A percentile compares a stretch with the other conserved stretches of the same genome.
These are phyloP conservation scores for Russula griseocarnosa DNA, from an alignment of 768 basidiomycete species.

Conservation along the genomic window DNA sequence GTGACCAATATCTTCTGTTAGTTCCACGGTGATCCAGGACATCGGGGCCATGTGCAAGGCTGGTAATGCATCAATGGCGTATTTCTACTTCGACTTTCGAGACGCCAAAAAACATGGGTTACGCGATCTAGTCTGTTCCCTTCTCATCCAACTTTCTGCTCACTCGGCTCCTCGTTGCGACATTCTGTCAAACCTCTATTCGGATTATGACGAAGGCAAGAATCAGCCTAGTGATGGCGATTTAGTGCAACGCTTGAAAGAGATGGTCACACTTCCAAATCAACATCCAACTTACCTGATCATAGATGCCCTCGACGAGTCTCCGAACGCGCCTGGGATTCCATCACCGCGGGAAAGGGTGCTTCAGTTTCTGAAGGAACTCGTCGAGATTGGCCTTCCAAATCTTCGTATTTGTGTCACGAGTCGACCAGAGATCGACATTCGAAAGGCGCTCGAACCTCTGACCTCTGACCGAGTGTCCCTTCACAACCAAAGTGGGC, in stretches of 20 bases:
- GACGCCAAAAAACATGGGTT: not conserved
- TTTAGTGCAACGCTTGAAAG: not conserved
- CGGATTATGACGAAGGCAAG: not conserved
- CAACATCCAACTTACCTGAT: not conserved
- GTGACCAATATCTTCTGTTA: not conserved
- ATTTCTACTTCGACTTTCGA: not conserved
- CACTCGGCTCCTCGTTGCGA: not conserved
- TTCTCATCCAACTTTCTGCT: not conserved
- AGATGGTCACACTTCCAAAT: not conserved
- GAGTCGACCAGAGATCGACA: not conserved
- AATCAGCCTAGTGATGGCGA: not conserved
- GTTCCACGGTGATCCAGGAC: not conserved
- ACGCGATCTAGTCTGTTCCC: not conserved
- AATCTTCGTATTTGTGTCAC: slow-evolving; percentile 2
- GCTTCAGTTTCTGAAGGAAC: not conserved
- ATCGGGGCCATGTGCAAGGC: not conserved
- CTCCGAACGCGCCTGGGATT: not conserved
- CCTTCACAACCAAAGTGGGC: not conserved
- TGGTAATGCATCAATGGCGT: not conserved
- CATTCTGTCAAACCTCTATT: not conserved
- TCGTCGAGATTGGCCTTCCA: not conserved
- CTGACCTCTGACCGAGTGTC: not conserved
- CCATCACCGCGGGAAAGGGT: not conserved
- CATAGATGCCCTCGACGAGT: slow-evolving; percentile 6
- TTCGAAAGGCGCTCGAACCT: not conserved